A percentile compares a stretch with the other conserved stretches of the same genome.
Evolutionary conservation across 2,329 filamentous ascomycete species (phyloP).

Genomic region (Talaromyces sp.): DNA sequence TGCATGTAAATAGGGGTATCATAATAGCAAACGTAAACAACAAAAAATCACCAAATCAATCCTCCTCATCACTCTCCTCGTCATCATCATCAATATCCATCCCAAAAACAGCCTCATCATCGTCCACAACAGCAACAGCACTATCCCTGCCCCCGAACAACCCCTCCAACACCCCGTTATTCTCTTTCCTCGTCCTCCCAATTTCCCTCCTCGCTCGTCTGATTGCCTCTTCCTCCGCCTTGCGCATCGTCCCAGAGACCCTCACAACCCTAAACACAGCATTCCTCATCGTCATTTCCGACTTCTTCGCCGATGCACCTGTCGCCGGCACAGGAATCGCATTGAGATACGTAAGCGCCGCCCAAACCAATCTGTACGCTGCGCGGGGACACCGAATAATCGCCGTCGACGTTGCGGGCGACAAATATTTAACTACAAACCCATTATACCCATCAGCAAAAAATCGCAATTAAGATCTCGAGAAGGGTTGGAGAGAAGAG

Average conservation of each 20-base stretch:
- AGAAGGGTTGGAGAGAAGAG: slow-evolving; percentile 2
- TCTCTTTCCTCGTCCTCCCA: slow-evolving; percentile 57
- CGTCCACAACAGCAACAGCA: slow-evolving; percentile 35
- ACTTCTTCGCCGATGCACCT: neutral
- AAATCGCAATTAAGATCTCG: neutral
- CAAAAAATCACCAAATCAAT: neutral
- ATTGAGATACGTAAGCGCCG: slow-evolving; percentile 77
- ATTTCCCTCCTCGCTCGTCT: slow-evolving; percentile 70
- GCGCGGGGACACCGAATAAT: slow-evolving; percentile 81
- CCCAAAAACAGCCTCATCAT: slow-evolving; percentile 35
- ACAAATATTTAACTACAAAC: slow-evolving; percentile 80
- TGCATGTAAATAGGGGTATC: slow-evolving; percentile 11
- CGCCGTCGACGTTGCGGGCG: slow-evolving; percentile 85
- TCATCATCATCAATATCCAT: slow-evolving; percentile 16
- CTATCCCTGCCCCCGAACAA: slow-evolving; percentile 23
- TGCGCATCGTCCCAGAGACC: slow-evolving; percentile 89
- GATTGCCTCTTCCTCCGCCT: slow-evolving; percentile 86
- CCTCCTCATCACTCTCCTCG: slow-evolving; percentile 9
- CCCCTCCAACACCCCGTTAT: slow-evolving; percentile 36
- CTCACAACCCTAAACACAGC: slow-evolving; percentile 82
- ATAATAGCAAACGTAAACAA: slow-evolving; percentile 15
- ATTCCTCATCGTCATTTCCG: slow-evolving; percentile 28
- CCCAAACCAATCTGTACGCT: slow-evolving; percentile 86
- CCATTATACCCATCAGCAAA: neutral
- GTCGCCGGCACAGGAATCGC: slow-evolving; percentile 52